Base-by-base conservation (phyloP, 441 rosid species). In the Adansonia rubrostipa region DNA sequence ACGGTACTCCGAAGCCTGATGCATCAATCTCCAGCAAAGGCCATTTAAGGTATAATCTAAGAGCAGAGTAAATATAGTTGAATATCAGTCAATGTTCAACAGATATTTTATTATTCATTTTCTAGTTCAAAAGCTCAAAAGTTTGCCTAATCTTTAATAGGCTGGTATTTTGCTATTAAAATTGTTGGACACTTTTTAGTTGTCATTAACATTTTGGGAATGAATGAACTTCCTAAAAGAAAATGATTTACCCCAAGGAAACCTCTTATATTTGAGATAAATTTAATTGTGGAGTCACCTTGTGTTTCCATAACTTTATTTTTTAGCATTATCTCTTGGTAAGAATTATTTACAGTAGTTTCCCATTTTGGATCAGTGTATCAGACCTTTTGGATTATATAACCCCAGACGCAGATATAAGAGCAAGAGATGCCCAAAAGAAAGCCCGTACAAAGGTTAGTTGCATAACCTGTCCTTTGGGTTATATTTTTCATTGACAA, bases 21-120 rank as follows among this genome's bases (percentile, higher is more conserved):
- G 92, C 96, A 80, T 92, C 96, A 53, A 92, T 92, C 82, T 90
- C 96, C 74, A 92, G 96, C 86, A 92, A 90, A 88, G 96, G 96
- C 76, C 96, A 92, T 85, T 82, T 90, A 84, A 92, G 96, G 96
- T 92, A 51, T 79, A 75, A 40, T 51, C 71, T 71, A 19, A 40
- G 24, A 50, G 61, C 40, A 65, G 50, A 63, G 65, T 19, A 76
- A 5, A 36, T 76, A 9, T 10, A 40, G 58, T 70, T 71, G 20
- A 57, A 0, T 51, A 47, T 44, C 13, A 71, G 24, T 61, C n/a
- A 70, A 60, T 67, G 33, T 50, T 13, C 40, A 48, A 68, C 56
- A 22, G 17, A 60, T 69, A 71, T 53, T 77, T 10, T 22, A 79
- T 75, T 61, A 14, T 28, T 65, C 54, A 45, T 8, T 53, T 53